Conservation (phyloP, 805 yeast genomes). For the Groenewaldozyma salmanticensis region DNA sequence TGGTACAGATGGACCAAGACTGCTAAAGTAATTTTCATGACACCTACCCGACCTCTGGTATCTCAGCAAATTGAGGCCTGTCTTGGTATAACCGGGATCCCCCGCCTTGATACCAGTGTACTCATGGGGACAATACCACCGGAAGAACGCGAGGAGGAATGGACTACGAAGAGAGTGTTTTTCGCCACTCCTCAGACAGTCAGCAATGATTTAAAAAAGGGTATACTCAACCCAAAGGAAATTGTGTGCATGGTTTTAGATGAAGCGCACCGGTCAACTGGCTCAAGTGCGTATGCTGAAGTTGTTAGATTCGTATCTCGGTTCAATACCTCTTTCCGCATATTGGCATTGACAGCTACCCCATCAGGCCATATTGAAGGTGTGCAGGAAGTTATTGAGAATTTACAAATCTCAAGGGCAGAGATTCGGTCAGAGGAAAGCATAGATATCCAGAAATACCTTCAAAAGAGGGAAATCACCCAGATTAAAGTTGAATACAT, state of each 20-base stretch:
- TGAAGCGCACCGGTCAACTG: conserved; percentile 92
- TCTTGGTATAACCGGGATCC: conserved; percentile 75
- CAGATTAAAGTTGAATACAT: conserved; percentile 47
- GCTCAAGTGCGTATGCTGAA: conserved; percentile 79
- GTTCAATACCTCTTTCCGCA: conserved; percentile 56
- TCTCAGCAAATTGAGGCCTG: conserved; percentile 96
- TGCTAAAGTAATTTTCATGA: conserved; percentile 83
- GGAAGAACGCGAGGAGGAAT: conserved; percentile 64
- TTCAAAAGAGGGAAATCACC: conserved; percentile 57
- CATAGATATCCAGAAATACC: conserved; percentile 67
- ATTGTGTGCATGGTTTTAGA: conserved; percentile 76
- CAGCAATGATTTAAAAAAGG: conserved; percentile 74
- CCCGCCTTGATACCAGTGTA: conserved; percentile 68
- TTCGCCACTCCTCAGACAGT: conserved; percentile 96
- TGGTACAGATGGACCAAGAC: conserved; percentile 74
- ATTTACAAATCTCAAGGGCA: conserved; percentile 60
- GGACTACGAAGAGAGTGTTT: conserved; percentile 70
- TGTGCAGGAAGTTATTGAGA: conserved; percentile 74
- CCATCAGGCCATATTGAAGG: conserved; percentile 85
- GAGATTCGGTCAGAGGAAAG: conserved; percentile 84
- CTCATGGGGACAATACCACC: conserved; percentile 31
- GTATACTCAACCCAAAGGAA: conserved; percentile 64
- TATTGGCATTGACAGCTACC: conserved; percentile 89
- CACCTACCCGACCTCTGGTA: conserved; percentile 93
- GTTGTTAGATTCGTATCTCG: conserved; percentile 61